Evolutionary conservation across 2,329 filamentous ascomycete species (phyloP).

Genomic region (Hortaea werneckii): DNA sequence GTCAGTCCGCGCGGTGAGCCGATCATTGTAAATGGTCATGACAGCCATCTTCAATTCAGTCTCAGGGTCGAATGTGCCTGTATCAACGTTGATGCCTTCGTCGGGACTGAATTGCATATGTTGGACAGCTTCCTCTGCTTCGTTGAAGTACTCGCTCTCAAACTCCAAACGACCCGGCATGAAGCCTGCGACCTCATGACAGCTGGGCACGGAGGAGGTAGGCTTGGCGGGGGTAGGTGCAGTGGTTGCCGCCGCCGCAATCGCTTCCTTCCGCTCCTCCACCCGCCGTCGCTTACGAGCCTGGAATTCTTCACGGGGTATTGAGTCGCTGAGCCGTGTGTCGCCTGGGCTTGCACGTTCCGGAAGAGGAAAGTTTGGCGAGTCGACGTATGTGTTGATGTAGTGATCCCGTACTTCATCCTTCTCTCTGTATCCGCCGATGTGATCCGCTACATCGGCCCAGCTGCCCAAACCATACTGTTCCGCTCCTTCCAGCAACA

Average conservation of each 20-base stretch:
- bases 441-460: conserved; percentile 97
- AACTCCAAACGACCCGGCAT: conserved; percentile 98
- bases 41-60: conserved; percentile 96
- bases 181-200: conserved; percentile 96
- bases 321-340: conserved; percentile 63
- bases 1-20: conserved; percentile 81
- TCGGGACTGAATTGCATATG: conserved; percentile 97
- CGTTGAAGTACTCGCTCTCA: conserved; percentile 94
- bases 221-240: conserved; percentile 83
- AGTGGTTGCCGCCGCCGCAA: conserved; percentile 71
- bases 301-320: conserved; percentile 88
- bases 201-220: conserved; percentile 86
- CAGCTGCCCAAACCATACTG: conserved; percentile 94
- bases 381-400: conserved; percentile 75
- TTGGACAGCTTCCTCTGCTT: conserved; percentile 95
- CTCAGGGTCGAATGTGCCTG: conserved; percentile 82
- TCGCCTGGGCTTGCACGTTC: conserved; percentile 76
- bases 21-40: conserved; percentile 95
- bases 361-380: conserved; percentile 73
- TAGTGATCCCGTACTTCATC: conserved; percentile 96
- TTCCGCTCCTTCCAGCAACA: conserved; percentile 86
- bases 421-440: conserved; percentile 86
- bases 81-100: conserved; percentile 76
- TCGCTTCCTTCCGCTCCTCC: conserved; percentile 78
- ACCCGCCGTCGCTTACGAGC: conserved; percentile 85